Percentiles rank a stretch among this genome's conserved stretches.
phyloP scores from a whole-genome alignment of 306 rosid species.

The Cucumis hystrix region DNA sequence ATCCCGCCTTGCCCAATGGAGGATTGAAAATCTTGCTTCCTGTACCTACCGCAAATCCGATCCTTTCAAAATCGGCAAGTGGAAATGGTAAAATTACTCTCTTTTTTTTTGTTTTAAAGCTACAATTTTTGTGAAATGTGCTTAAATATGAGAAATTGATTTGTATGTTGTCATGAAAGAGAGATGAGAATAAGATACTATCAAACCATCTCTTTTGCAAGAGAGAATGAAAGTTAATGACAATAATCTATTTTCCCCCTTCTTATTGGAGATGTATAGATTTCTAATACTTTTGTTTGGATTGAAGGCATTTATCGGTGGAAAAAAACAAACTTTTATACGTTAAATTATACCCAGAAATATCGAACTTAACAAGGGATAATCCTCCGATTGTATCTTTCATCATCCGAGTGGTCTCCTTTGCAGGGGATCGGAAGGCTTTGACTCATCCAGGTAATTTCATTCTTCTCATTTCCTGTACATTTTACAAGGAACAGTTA shows the following conservation, averaged over 20 bases:
- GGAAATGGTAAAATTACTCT: constrained; percentile 60
- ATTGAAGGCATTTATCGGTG: constrained; percentile 71
- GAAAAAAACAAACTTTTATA: constrained; percentile 74
- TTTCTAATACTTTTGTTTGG: background rate
- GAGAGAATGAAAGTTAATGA: background rate
- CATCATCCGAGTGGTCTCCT: constrained; percentile 55
- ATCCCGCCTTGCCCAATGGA: constrained; percentile 95
- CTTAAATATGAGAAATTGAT: background rate
- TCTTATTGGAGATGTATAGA: background rate
- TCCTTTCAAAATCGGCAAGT: constrained; percentile 89
- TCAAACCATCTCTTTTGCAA: background rate
- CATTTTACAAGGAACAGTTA: background rate
- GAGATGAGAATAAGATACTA: background rate
- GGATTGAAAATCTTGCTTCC: constrained; percentile 81
- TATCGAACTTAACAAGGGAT: constrained; percentile 68
- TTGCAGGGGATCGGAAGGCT: constrained; percentile 67
- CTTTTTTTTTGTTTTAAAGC: background rate
- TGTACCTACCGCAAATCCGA: constrained; percentile 96
- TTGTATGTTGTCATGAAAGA: background rate
- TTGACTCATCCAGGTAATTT: constrained; percentile 71
- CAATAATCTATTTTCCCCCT: background rate
- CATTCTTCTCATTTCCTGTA: background rate
- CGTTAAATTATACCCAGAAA: constrained; percentile 74
- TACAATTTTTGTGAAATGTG: background rate
- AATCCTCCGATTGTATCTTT: constrained; percentile 94